Evolutionary conservation across 179 eudicot genomes (phyloP).

Genomic region (Nepenthes alata): DNA sequence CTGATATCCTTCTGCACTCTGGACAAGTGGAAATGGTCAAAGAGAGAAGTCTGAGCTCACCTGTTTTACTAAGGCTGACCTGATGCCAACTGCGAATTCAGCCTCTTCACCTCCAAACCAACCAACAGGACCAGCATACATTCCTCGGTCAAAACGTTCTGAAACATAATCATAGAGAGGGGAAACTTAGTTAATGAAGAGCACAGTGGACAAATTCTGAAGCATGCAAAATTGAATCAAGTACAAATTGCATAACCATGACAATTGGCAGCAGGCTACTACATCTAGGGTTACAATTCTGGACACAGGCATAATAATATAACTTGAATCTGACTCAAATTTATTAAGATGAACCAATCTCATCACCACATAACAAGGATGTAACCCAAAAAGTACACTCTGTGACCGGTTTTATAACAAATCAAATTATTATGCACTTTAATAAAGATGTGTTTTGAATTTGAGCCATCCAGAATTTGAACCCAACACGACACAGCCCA

Average conservation of each 20-base stretch:
- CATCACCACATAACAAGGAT: no score
- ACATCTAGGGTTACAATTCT: not conserved
- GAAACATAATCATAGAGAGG: slow-evolving; percentile 6
- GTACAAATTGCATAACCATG: not conserved
- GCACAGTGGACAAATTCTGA: not conserved
- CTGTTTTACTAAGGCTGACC: slow-evolving; percentile 81
- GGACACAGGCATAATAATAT: no score
- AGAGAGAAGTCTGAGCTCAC: slow-evolving; percentile 14
- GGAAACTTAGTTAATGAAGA: not conserved
- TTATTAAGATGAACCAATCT: no score
- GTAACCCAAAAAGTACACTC: no score
- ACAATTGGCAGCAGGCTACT: not conserved
- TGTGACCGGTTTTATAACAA: no score
- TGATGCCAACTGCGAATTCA: slow-evolving; percentile 92
- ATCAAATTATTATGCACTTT: no score
- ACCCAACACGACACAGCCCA: no score
- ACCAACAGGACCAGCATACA: slow-evolving; percentile 98
- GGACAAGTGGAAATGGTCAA: not conserved
- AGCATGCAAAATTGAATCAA: not conserved
- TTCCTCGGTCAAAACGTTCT: slow-evolving; percentile 89
- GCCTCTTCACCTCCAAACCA: slow-evolving; percentile 98
- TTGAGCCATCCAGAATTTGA: no score
- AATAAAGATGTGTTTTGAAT: no score
- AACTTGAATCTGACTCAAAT: no score
- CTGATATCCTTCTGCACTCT: not conserved